These are phyloP conservation scores for Kodamaea sp. DNA, from an alignment of 1,139 yeast species.

Conservation along the genomic window DNA sequence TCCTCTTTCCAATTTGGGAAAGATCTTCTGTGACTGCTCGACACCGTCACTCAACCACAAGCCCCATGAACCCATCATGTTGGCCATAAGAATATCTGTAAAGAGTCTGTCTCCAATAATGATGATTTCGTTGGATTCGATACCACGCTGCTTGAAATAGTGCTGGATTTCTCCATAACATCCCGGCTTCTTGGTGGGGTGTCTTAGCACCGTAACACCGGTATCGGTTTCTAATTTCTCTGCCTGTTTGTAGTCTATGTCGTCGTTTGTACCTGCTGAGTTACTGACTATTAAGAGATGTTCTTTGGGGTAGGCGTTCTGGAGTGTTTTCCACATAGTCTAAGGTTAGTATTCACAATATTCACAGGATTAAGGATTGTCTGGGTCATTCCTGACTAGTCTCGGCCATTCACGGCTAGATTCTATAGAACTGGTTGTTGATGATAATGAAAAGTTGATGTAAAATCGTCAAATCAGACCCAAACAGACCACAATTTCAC, in stretches of 20 bases:
- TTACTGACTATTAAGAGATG: slow-evolving; percentile 80
- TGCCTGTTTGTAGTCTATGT: slow-evolving; percentile 63
- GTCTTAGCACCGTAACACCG: slow-evolving; percentile 78
- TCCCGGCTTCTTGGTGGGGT: slow-evolving; percentile 85
- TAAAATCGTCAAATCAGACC: too few relatives aligned
- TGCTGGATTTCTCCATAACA: slow-evolving; percentile 70
- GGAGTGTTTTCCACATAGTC: slow-evolving; percentile 59
- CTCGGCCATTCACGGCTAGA: too few relatives aligned
- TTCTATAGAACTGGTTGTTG: neutral
- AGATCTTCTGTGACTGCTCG: slow-evolving; percentile 47
- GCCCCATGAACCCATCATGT: slow-evolving; percentile 85
- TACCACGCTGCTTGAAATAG: slow-evolving; percentile 51
- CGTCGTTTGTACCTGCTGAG: slow-evolving; percentile 90
- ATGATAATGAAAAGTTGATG: neutral
- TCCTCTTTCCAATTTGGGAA: slow-evolving; percentile 55
- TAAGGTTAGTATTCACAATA: too few relatives aligned
- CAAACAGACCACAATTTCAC: too few relatives aligned
- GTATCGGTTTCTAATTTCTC: slow-evolving; percentile 59
- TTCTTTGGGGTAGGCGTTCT: slow-evolving; percentile 61
- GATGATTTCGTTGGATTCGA: slow-evolving; percentile 67
- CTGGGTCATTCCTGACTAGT: too few relatives aligned
- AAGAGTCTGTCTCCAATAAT: slow-evolving; percentile 88
- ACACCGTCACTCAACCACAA: slow-evolving; percentile 87
- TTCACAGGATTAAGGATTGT: too few relatives aligned
- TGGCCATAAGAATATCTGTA: slow-evolving; percentile 93